Base-by-base conservation (phyloP, 106 monocot genomes). In the Iris macrosiphon region DNA sequence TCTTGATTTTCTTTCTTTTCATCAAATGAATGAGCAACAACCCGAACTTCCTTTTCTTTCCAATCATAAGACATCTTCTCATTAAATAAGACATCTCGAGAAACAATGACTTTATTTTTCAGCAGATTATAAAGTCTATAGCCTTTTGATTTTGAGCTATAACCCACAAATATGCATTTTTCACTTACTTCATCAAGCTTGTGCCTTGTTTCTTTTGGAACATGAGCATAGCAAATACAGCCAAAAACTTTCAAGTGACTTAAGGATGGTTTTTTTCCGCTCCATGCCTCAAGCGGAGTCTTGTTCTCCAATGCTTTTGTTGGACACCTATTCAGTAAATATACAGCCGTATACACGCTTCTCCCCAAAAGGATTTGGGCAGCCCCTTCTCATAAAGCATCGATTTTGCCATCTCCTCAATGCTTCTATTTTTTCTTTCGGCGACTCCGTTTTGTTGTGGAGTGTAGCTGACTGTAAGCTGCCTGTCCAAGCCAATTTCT, bases 311-410 rank as follows among this genome's bases (percentile, higher is more conserved):
- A 47, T 1, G 47, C 47, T 21, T 47, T 47, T 21, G 20, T 47
- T 47, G 47, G 20, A 47, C 47, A 47, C 11, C 47, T 21, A 47
- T 47, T 47, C 2, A 47, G 19, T 7, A 47, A 21, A 47, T 47
- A 19, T 4, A 47, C 1, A 21, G 20, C 19, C 2, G 4, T 47
- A 4, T 17, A 19, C 22, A 47, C 8, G 27, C 27, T 50, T 50
- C 1, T 10, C 26, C 26, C 10, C 49, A 50, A 11, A 13, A 50
- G 0, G 6, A 13, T 13, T 50, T 50, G 8, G 25, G 49, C 3
- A 50, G 12, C 0, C 25, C 25, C 7, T 21, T 19, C 4, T 47
- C 47, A 12, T 6, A 7, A 6, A 50, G 13, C 25, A 50, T 27
- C 0, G 0, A 2, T 27, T 26, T 50, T 0, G 14, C 2, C 22